Conservation (phyloP, 202 grass and related monocot genomes). For the Panicum hallii region DNA sequence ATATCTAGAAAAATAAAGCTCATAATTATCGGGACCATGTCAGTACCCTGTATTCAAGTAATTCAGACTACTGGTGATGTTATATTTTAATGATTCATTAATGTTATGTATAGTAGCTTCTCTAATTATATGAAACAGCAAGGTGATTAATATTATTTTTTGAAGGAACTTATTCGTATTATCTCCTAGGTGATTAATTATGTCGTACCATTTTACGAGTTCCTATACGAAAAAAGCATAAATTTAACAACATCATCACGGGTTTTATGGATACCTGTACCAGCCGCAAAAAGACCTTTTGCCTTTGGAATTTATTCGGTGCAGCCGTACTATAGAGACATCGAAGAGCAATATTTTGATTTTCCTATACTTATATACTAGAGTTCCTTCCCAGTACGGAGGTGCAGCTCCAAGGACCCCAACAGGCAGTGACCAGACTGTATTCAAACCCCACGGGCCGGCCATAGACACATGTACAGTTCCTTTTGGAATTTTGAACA, state of each 20-base stretch:
- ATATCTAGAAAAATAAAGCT: background rate
- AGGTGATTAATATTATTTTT: background rate
- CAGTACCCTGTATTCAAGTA: background rate
- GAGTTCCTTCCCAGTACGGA: background rate
- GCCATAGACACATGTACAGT: too few relatives aligned
- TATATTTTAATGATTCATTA: background rate
- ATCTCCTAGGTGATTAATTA: background rate
- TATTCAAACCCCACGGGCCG: too few relatives aligned
- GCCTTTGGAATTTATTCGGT: background rate
- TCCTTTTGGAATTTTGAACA: too few relatives aligned
- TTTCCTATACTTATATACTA: background rate
- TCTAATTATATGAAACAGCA: background rate
- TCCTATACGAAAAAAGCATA: background rate
- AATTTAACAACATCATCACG: background rate
- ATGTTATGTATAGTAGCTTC: background rate
- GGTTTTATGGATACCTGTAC: too few relatives aligned
- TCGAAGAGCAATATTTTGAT: background rate
- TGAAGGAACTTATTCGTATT: too few relatives aligned
- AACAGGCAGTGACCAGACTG: too few relatives aligned
- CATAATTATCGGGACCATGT: background rate
- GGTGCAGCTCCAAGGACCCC: background rate
- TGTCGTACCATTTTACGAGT: background rate
- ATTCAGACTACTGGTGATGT: background rate
- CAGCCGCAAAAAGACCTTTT: too few relatives aligned
- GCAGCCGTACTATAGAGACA: background rate